Percentiles rank a stretch among this genome's conserved stretches.
These are phyloP conservation scores for Neurospora sp. DNA, from an alignment of 495 filamentous ascomycete genomes.

Conservation along the genomic window DNA sequence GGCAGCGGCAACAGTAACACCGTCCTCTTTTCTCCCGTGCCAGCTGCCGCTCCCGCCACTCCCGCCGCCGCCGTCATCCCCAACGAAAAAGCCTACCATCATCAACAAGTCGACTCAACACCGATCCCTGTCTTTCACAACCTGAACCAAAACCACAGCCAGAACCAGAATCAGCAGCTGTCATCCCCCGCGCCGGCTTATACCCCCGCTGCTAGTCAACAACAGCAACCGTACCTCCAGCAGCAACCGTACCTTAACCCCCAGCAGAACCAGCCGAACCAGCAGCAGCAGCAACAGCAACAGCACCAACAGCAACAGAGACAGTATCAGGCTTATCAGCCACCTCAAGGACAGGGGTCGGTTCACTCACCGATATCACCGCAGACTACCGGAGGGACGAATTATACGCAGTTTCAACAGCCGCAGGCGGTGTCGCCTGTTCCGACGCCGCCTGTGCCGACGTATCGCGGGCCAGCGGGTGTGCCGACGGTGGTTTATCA, in stretches of 20 bases:
- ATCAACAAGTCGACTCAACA: background rate
- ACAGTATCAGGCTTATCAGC: background rate
- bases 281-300: background rate
- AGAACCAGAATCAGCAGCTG: background rate
- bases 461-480: background rate
- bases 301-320: background rate
- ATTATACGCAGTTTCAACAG: background rate
- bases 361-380: background rate
- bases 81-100: background rate
- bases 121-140: background rate
- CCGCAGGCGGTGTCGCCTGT: background rate
- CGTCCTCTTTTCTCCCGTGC: background rate
- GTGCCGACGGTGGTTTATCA: background rate
- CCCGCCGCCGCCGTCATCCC: background rate
- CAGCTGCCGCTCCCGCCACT: too few relatives aligned
- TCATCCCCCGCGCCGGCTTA: background rate
- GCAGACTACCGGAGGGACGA: background rate
- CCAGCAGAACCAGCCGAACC: slow-evolving; percentile 1
- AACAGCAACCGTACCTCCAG: background rate
- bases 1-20: background rate
- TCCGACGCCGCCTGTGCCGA: background rate
- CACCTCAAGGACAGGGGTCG: background rate
- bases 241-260: slow-evolving; percentile 11
- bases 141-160: background rate
- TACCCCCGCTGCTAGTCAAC: background rate